Evolutionary conservation across 768 basidiomycete genomes (phyloP).

Genomic region (Auricularia cornea): DNA sequence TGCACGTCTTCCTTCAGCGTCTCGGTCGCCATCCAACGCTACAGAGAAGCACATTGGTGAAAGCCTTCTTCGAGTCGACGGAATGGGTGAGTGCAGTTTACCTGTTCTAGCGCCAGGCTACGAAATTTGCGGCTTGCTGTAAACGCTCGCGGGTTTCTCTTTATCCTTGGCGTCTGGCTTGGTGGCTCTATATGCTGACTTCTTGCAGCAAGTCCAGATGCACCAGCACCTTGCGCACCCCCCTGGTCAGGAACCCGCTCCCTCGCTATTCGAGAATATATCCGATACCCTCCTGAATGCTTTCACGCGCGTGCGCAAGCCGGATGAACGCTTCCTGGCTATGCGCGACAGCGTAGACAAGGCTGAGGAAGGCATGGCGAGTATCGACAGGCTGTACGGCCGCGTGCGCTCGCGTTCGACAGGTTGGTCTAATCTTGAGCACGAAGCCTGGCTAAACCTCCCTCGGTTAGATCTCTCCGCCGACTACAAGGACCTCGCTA

Average conservation of each 20-base stretch:
- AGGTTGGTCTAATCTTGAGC: slow-evolving; percentile 74
- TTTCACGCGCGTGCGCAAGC: slow-evolving; percentile 91
- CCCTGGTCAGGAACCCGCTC: slow-evolving; percentile 69
- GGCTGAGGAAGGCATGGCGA: slow-evolving; percentile 86
- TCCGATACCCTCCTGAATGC: slow-evolving; percentile 96
- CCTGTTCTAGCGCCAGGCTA: too few relatives aligned
- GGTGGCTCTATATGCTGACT: slow-evolving; percentile 1
- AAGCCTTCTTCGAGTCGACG: slow-evolving; percentile 90
- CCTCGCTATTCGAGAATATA: slow-evolving; percentile 85
- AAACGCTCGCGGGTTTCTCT: too few relatives aligned
- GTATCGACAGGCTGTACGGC: slow-evolving; percentile 74
- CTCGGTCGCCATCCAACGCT: slow-evolving; percentile 90
- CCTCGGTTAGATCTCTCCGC: slow-evolving; percentile 76
- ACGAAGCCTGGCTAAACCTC: too few relatives aligned
- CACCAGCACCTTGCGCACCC: slow-evolving; percentile 93
- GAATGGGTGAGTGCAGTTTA: slow-evolving; percentile 75
- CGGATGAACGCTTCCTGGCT: slow-evolving; percentile 87
- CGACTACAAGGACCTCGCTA: slow-evolving; percentile 96
- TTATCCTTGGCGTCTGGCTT: too few relatives aligned
- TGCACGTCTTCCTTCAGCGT: slow-evolving; percentile 87
- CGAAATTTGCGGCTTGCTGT: too few relatives aligned
- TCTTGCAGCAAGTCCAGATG: slow-evolving; percentile 82
- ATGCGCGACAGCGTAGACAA: slow-evolving; percentile 92
- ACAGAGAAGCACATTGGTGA: slow-evolving; percentile 82
- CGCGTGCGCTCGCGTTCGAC: slow-evolving; percentile 74